Percentiles rank a stretch among this genome's conserved stretches.
phyloP scores from a whole-genome alignment of 768 basidiomycete genomes.

The Termitomyces sp. region DNA sequence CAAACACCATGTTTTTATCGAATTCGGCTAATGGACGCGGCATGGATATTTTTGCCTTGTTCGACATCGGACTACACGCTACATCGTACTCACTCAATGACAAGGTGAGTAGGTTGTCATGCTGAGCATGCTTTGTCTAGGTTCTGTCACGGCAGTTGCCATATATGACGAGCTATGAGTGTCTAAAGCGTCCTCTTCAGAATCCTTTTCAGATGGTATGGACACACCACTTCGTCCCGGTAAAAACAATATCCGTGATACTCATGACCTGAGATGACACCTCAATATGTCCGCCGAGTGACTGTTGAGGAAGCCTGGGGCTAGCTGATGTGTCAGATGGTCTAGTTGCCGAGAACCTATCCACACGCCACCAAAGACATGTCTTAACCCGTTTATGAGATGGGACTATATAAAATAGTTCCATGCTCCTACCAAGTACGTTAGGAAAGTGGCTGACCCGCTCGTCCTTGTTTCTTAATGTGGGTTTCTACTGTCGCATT shows the following conservation, averaged over 20 bases:
- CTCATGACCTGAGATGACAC: not conserved
- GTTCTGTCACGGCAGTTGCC: not conserved
- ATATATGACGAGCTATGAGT: not conserved
- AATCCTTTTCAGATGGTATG: not conserved
- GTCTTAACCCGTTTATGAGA: not conserved
- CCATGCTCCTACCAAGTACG: not conserved
- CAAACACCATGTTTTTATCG: not conserved
- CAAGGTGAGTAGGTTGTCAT: not conserved
- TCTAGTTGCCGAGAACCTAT: not conserved
- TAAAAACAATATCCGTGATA: not conserved
- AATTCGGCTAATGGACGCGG: not conserved
- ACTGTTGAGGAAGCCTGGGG: not conserved
- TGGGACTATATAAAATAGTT: slow-evolving; percentile 4
- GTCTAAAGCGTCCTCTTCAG: not conserved
- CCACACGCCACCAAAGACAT: not conserved
- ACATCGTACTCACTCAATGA: not conserved
- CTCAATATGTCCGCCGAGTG: not conserved
- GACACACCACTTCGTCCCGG: not conserved
- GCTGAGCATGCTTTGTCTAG: not conserved
- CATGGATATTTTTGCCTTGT: not conserved
- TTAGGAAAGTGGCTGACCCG: not conserved
- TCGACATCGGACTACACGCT: not conserved
- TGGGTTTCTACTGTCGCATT: not conserved
- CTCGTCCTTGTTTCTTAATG: not conserved
- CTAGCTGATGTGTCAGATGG: not conserved